Evolutionary conservation across 768 basidiomycete species (phyloP), one percentile per base, ranked within the genome.

Genomic region (Rickenella mellea): DNA sequence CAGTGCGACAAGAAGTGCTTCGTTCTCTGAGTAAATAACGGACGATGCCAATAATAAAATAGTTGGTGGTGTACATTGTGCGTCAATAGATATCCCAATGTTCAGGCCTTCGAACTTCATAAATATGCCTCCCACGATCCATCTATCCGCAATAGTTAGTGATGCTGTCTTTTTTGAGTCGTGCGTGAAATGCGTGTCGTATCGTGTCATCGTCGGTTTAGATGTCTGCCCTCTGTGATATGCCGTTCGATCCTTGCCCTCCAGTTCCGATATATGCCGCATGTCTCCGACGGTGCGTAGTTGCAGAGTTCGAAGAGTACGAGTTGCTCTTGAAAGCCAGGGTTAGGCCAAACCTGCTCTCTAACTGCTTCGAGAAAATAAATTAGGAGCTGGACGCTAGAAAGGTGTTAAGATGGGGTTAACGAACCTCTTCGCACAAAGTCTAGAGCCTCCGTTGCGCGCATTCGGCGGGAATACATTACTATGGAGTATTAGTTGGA

Each of bases 291-390:
- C 10, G 83, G 82, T 20, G 66, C 66, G 46, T 85, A 86, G 56
- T 70, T 68, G 57, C 83, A 86, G 25, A 85, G 66, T 52, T 80
- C 80, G 42, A 83, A 86, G 36, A 87, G 63, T 26, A 83, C 76
- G 21, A 87, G 71, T 51, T 87, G 83, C 61, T 84, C 80, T 44
- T 81, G 76, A 59, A 86, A 85, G 32, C 83, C 83, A n/a, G 80
- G 73, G 47, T 76, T 82, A 46, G 76, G 73, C 82, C 83, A 85
- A 40, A 84, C 81, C 53, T 84, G 80, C 58, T 83, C 77, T 38
- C 83, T 79, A 37, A 74, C 83, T 85, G 50, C 39, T 47, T 25
- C 6, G 25, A 21, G 44, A 17, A 15, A 40, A 26, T 32, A 42
- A 19, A 27, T 26, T 26, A 24, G 42, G 12, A 46, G 20, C 4